Evolutionary conservation across 345 rosid species (phyloP).

Genomic region (Isatis tinctoria): DNA sequence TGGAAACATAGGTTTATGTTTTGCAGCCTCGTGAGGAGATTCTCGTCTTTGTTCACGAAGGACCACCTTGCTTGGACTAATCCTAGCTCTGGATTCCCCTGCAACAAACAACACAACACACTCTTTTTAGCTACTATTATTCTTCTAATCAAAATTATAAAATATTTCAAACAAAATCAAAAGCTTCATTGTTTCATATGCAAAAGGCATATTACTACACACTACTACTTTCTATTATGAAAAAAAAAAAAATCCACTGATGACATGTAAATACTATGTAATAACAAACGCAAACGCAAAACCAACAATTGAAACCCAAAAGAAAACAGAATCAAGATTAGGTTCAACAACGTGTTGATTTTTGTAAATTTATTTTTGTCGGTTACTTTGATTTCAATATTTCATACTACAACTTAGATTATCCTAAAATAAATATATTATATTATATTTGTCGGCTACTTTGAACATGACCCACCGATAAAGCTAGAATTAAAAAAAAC

Average conservation of each 20-base stretch:
- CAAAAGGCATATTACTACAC: not conserved
- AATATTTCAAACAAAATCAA: too few relatives aligned
- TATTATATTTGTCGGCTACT: constrained; percentile 17
- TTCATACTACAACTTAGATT: not conserved
- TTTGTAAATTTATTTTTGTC: constrained; percentile 13
- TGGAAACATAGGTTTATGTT: constrained; percentile 88
- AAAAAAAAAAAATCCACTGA: not conserved
- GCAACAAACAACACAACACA: constrained; percentile 10
- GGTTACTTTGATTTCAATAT: not conserved
- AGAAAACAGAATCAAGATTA: not conserved
- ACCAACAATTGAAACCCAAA: not conserved
- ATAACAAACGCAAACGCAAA: not conserved
- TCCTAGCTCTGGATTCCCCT: constrained; percentile 85
- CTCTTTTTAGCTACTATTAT: not conserved
- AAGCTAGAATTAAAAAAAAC: not conserved
- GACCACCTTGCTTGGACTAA: constrained; percentile 94
- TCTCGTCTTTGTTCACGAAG: constrained; percentile 86
- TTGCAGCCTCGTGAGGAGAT: constrained; percentile 81
- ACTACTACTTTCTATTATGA: not conserved
- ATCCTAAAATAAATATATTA: not conserved
- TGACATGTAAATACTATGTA: not conserved
- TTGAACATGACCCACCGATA: constrained; percentile 16
- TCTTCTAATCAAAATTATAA: not conserved
- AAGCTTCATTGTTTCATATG: not conserved
- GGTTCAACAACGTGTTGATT: not conserved